These are phyloP conservation scores for Yamadazyma ubonensis DNA, from an alignment of 805 yeast genomes.

Conservation along the genomic window DNA sequence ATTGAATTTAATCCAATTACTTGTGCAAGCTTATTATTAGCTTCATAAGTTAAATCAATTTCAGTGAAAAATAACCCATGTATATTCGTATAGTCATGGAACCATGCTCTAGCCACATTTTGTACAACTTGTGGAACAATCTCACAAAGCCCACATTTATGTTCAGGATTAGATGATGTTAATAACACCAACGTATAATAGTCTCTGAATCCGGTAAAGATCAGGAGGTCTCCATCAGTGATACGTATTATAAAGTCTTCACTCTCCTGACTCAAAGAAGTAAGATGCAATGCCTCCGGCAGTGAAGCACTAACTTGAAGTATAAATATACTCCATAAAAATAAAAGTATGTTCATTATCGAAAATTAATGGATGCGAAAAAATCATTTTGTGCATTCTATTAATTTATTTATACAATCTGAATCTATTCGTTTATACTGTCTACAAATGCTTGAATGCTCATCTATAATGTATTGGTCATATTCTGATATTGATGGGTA, in stretches of 20 bases:
- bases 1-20: conserved; percentile 47
- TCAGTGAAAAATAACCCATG: conserved; percentile 45
- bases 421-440: too few relatives aligned
- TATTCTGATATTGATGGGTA: too few relatives aligned
- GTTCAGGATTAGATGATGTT: conserved; percentile 46
- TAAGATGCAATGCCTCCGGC: conserved; percentile 12
- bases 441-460: too few relatives aligned
- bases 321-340: conserved; percentile 3
- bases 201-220: conserved; percentile 50
- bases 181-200: conserved; percentile 52
- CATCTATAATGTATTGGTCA: too few relatives aligned
- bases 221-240: conserved; percentile 37
- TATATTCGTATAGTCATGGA: conserved; percentile 41
- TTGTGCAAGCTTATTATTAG: conserved; percentile 42
- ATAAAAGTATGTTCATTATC: neutral
- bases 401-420: too few relatives aligned
- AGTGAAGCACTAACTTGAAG: neutral
- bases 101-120: conserved; percentile 41
- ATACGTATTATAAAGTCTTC: conserved; percentile 42
- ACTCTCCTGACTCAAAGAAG: conserved; percentile 10
- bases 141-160: conserved; percentile 49
- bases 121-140: conserved; percentile 42
- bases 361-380: conserved; percentile 9
- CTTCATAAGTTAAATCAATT: conserved; percentile 47
- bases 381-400: neutral